Evolutionary conservation across 495 filamentous ascomycete species (phyloP).

Genomic region (Cenococcum geophilum): DNA sequence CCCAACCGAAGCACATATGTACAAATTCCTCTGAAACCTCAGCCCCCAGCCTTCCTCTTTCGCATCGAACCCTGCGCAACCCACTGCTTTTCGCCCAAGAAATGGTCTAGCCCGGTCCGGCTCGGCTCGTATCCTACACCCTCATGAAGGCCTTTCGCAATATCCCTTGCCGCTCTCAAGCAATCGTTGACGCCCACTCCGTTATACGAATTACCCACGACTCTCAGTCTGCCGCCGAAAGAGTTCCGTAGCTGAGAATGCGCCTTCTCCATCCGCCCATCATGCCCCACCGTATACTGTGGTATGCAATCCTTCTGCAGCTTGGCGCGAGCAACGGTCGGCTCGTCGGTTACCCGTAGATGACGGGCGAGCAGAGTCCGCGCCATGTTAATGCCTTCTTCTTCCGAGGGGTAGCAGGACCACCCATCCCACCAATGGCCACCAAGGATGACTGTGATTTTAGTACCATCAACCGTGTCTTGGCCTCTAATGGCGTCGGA

Average conservation of each 20-base stretch:
- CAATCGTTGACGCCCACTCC: conserved; percentile 62
- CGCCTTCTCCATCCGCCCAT: conserved; percentile 52
- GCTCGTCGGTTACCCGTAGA: conserved; percentile 57
- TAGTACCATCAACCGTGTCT: conserved; percentile 60
- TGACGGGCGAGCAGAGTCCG: conserved; percentile 62
- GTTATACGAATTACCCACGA: conserved; percentile 75
- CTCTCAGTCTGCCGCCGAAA: conserved; percentile 59
- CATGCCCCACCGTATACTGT: conserved; percentile 78
- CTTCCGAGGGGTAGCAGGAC: conserved; percentile 52
- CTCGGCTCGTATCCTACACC: not conserved
- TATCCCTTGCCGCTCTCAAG: conserved; percentile 45
- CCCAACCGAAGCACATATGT: not conserved
- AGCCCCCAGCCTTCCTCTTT: not conserved
- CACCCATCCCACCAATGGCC: conserved; percentile 83
- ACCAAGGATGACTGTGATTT: conserved; percentile 90
- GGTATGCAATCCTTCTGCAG: conserved; percentile 79
- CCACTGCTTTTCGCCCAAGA: not conserved
- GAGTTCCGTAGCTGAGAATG: conserved; percentile 48
- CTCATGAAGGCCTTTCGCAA: conserved; percentile 32
- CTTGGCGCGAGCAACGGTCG: conserved; percentile 49
- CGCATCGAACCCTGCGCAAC: not conserved
- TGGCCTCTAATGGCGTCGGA: conserved; percentile 51
- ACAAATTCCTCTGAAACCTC: not conserved
- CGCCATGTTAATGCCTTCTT: conserved; percentile 62
- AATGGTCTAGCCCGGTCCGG: not conserved